Percentiles rank a stretch among this genome's conserved stretches.
Evolutionary conservation across 2,329 filamentous ascomycete genomes (phyloP).

Genomic region (Cordyceps cicadae): DNA sequence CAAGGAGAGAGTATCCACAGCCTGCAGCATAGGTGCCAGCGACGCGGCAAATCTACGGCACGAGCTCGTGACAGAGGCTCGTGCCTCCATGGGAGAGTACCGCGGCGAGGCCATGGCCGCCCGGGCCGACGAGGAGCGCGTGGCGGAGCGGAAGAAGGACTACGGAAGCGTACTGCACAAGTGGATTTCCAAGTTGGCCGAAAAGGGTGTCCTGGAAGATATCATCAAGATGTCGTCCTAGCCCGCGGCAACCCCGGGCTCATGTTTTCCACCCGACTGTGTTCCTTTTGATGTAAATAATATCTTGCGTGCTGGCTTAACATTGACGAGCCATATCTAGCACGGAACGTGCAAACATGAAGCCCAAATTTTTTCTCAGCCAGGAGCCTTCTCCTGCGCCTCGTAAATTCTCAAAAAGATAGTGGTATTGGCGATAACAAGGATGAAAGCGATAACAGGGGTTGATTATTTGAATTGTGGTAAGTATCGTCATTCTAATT

Average conservation of each 20-base stretch:
- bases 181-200: constrained; percentile 62
- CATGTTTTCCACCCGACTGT: background rate
- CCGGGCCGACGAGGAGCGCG: constrained; percentile 42
- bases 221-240: constrained; percentile 22
- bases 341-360: too few relatives aligned
- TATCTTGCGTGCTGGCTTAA: background rate
- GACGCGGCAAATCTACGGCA: constrained; percentile 29
- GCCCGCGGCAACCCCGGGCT: background rate
- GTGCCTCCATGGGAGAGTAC: constrained; percentile 36
- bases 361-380: too few relatives aligned
- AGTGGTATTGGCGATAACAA: too few relatives aligned
- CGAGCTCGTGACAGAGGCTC: constrained; percentile 33
- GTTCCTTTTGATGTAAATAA: background rate
- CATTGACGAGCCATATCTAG: too few relatives aligned
- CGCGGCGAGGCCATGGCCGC: constrained; percentile 38
- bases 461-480: too few relatives aligned
- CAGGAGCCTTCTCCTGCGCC: too few relatives aligned
- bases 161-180: constrained; percentile 59
- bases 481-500: too few relatives aligned
- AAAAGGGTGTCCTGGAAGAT: constrained; percentile 51
- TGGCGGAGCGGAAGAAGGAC: constrained; percentile 53
- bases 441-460: too few relatives aligned
- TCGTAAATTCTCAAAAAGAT: too few relatives aligned
- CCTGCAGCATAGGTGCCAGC: constrained; percentile 9
- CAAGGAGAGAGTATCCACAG: background rate